Evolutionary conservation across 805 yeast genomes (phyloP).

Genomic region (Komagataella kurtzmanii): DNA sequence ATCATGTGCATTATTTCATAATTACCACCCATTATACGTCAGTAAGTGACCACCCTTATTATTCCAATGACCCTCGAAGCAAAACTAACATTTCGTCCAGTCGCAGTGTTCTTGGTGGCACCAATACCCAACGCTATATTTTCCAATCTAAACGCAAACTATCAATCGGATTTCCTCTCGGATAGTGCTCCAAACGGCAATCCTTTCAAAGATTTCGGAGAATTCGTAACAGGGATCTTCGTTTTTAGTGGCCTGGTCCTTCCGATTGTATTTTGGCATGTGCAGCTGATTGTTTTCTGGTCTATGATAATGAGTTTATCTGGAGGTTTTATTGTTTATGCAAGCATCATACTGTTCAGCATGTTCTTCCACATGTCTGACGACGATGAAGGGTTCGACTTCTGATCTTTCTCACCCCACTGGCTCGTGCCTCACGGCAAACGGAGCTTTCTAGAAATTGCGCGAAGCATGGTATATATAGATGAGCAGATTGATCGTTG

Average conservation of each 20-base stretch:
- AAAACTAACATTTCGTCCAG: conserved; percentile 3
- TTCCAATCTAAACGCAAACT: conserved; percentile 10
- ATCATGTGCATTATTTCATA: conserved; percentile 75
- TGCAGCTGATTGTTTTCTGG: conserved; percentile 13
- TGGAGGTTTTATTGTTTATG: conserved; percentile 79
- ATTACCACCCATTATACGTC: conserved; percentile 83
- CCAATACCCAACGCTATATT: conserved; percentile 21
- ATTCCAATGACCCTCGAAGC: not conserved
- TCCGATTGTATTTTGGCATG: conserved; percentile 19
- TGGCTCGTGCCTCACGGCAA: not conserved
- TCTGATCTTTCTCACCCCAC: not conserved
- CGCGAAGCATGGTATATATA: not conserved
- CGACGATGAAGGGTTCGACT: conserved; percentile 16
- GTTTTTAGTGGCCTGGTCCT: conserved; percentile 18
- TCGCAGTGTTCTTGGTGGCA: conserved; percentile 18
- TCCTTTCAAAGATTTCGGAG: conserved; percentile 10
- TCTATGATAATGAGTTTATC: conserved; percentile 46
- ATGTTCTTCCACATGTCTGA: conserved; percentile 55
- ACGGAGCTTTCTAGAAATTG: not conserved
- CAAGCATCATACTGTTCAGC: conserved; percentile 71
- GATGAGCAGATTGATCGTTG: not conserved
- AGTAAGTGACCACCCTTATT: conserved; percentile 19
- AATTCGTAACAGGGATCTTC: conserved; percentile 19
- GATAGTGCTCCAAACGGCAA: conserved; percentile 10
- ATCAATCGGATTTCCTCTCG: conserved; percentile 16